A percentile compares a stretch with the other conserved stretches of the same genome.
Evolutionary conservation across 2,329 filamentous ascomycete species (phyloP).

Genomic region (Exophiala xenobiotica): DNA sequence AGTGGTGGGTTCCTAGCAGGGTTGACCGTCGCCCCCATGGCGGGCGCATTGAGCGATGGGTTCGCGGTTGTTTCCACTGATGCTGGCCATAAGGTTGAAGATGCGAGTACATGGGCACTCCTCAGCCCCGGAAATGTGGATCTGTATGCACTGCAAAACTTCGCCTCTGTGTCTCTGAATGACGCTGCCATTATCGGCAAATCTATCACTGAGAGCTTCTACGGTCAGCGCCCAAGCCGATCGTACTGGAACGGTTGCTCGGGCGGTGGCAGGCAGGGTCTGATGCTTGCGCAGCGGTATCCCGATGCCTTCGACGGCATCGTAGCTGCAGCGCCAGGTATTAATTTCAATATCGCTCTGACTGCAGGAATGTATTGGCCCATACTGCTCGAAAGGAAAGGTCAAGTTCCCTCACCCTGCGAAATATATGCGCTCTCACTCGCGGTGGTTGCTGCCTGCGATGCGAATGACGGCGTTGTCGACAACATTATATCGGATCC

Average conservation of each 20-base stretch:
- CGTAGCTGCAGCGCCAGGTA: slow-evolving; percentile 31
- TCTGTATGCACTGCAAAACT: slow-evolving; percentile 36
- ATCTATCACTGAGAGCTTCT: slow-evolving; percentile 14
- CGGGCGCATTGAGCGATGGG: slow-evolving; percentile 35
- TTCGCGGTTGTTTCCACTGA: slow-evolving; percentile 47
- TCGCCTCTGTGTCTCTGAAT: slow-evolving; percentile 35
- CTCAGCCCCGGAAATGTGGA: slow-evolving; percentile 40
- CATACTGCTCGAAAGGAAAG: slow-evolving; percentile 26
- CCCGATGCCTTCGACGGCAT: slow-evolving; percentile 33
- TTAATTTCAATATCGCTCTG: slow-evolving; percentile 33
- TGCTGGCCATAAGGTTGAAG: slow-evolving; percentile 44
- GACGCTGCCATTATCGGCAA: slow-evolving; percentile 37
- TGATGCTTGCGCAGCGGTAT: slow-evolving; percentile 44
- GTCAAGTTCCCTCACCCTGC: slow-evolving; percentile 34
- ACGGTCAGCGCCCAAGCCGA: slow-evolving; percentile 5
- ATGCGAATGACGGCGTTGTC: slow-evolving; percentile 30
- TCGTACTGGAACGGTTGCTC: slow-evolving; percentile 60
- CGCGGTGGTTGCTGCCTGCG: slow-evolving; percentile 36
- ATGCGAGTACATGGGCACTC: slow-evolving; percentile 42
- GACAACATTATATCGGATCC: slow-evolving; percentile 31
- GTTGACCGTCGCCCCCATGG: slow-evolving; percentile 8
- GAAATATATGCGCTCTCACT: slow-evolving; percentile 38
- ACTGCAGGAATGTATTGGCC: slow-evolving; percentile 29
- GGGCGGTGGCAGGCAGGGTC: slow-evolving; percentile 59
- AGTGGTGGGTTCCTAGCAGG: slow-evolving; percentile 37